Percentiles rank a stretch among this genome's conserved stretches.
phyloP scores from a whole-genome alignment of 768 basidiomycete genomes.

The Clathrus columnatus region DNA sequence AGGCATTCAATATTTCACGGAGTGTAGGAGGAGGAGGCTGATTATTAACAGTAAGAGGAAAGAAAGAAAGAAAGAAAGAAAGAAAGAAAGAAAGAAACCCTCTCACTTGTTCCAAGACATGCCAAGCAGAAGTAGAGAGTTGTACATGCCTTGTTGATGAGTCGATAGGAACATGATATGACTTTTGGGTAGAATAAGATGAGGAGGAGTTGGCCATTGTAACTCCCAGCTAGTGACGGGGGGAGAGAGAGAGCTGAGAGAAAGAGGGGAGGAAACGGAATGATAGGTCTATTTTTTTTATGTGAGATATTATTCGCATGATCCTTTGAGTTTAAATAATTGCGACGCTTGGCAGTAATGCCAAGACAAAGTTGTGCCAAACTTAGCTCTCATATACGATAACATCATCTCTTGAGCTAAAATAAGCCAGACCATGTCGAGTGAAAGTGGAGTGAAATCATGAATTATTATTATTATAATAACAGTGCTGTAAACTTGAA shows the following conservation, averaged over 20 bases:
- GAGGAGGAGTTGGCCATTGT: conserved; percentile 9
- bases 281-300: too few relatives aligned
- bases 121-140: conserved; percentile 38
- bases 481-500: background rate
- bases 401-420: conserved; percentile 2
- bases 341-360: conserved; percentile 8
- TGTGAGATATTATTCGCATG: conserved; percentile 1
- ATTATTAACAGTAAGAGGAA: background rate
- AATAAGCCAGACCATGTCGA: background rate
- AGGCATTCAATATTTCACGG: conserved; percentile 80
- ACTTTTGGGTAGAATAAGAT: conserved; percentile 19
- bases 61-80: background rate
- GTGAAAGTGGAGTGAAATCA: background rate
- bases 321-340: conserved; percentile 1
- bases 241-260: background rate
- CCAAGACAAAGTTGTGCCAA: conserved; percentile 10
- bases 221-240: too few relatives aligned
- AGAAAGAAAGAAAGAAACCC: background rate
- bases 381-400: conserved; percentile 9
- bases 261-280: background rate
- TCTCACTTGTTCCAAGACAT: conserved; percentile 38
- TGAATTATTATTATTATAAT: too few relatives aligned
- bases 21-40: conserved; percentile 74
- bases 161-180: conserved; percentile 2
- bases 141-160: conserved; percentile 16